Conservation (phyloP, 768 basidiomycete species). For the Macrocybe gigantea region DNA sequence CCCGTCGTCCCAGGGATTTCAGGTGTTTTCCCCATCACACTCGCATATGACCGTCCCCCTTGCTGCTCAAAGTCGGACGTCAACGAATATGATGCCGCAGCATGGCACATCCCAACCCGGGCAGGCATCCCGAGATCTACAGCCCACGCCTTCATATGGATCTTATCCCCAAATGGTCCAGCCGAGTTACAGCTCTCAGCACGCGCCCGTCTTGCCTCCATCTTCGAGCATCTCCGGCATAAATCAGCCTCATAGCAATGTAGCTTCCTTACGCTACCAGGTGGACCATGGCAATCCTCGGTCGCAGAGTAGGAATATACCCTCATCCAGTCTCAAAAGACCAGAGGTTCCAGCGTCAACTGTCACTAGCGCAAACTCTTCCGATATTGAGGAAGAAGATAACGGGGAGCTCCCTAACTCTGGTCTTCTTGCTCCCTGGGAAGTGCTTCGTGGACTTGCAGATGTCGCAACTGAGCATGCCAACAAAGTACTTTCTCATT, state of each 20-base stretch:
- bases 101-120: conserved; percentile 20
- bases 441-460: conserved; percentile 74
- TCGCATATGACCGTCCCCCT: conserved; percentile 5
- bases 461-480: conserved; percentile 79
- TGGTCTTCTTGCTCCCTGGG: conserved; percentile 83
- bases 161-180: conserved; percentile 37
- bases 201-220: conserved; percentile 56
- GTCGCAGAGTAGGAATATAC: conserved; percentile 15
- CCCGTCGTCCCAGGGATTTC: conserved; percentile 30
- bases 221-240: conserved; percentile 63
- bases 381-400: conserved; percentile 81
- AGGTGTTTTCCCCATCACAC: conserved; percentile 21
- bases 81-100: no score
- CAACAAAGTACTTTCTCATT: conserved; percentile 51
- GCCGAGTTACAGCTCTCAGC: conserved; percentile 25
- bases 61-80: no score
- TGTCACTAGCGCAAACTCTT: conserved; percentile 74
- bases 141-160: conserved; percentile 30
- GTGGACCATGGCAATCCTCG: conserved; percentile 26
- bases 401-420: conserved; percentile 74
- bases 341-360: conserved; percentile 48
- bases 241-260: conserved; percentile 39
- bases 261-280: conserved; percentile 60
- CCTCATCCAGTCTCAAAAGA: conserved; percentile 47
- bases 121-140: conserved; percentile 10